These are phyloP conservation scores for Metschnikowia bowlesiae DNA, from an alignment of 805 yeast species.

Conservation along the genomic window DNA sequence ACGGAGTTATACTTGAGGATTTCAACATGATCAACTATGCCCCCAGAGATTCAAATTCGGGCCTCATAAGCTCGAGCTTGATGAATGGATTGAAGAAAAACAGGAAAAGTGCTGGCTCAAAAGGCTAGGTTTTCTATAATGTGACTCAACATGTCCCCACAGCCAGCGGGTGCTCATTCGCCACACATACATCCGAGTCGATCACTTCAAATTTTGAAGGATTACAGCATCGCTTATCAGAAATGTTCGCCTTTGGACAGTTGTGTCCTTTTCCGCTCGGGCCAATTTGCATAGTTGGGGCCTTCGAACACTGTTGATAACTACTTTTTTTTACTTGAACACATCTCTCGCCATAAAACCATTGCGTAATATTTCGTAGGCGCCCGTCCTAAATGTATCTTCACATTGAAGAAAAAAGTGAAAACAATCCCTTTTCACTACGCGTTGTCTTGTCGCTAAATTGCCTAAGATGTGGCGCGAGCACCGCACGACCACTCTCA, in stretches of 20 bases:
- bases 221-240: too few relatives aligned
- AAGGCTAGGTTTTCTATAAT: not conserved
- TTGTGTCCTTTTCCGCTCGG: too few relatives aligned
- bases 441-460: not conserved
- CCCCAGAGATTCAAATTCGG: slow-evolving; percentile 9
- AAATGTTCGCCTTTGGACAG: too few relatives aligned
- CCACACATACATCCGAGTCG: too few relatives aligned
- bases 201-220: too few relatives aligned
- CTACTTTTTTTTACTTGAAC: not conserved
- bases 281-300: not conserved
- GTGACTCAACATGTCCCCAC: not conserved
- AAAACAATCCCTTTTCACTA: not conserved
- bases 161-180: too few relatives aligned
- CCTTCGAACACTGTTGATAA: not conserved
- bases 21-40: slow-evolving; percentile 16
- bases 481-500: slow-evolving; percentile 4
- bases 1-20: slow-evolving; percentile 14
- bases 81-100: not conserved
- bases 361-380: not conserved
- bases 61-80: slow-evolving; percentile 10
- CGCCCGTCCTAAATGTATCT: not conserved
- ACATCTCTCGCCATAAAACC: not conserved
- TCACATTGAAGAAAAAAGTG: not conserved
- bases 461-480: not conserved
- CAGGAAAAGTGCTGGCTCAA: not conserved